Evolutionary conservation across 805 yeast species (phyloP), one percentile per base, ranked within the genome.

Genomic region (Schizosaccharomyces lindneri): DNA sequence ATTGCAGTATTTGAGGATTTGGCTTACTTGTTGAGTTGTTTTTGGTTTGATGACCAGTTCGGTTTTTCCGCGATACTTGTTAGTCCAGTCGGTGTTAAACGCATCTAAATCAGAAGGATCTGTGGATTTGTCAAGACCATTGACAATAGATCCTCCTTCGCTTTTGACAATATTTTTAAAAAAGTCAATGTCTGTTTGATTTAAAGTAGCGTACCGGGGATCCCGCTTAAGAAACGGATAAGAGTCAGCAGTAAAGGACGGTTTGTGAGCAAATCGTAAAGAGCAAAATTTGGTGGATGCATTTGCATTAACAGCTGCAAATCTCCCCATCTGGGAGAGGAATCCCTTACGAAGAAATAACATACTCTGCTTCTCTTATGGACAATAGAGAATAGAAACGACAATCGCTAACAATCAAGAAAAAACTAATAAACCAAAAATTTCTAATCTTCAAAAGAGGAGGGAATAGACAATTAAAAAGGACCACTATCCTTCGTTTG

Each of bases 41-140:
- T 82, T 84, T 46, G 97, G 97, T 71, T 84, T 86, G 65, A 89
- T 75, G 1, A 87, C 88, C 36, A 90, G 70, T 67, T 79, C 75
- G 0, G 95, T 82, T 68, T 85, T 87, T n/a, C 97, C 97, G 64
- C 80, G 78, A 73, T 88, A 89, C 72, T 89, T 89, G 68, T 86
- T 78, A 95, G 87, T 89, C 87, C 94, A 85, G 71, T 89, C 97
- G 70, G 85, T 90, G 69, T 89, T 90, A 77, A 74, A 86, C 63
- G 79, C 79, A 24, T 78, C 76, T 55, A 89, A 74, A 67, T 85
- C 93, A 7, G 51, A n/a, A 19, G 51, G 51, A 24, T 46, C 51
- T 9, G 51, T 46, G 7, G 51, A 46, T 46, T 46, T 6, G 9
- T 46, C 51, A 19, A 46, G 51, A 19, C 51, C 51, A 46, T 46